phyloP scores from a whole-genome alignment of 1,139 yeast species.

The Protomyces pachydermus region DNA sequence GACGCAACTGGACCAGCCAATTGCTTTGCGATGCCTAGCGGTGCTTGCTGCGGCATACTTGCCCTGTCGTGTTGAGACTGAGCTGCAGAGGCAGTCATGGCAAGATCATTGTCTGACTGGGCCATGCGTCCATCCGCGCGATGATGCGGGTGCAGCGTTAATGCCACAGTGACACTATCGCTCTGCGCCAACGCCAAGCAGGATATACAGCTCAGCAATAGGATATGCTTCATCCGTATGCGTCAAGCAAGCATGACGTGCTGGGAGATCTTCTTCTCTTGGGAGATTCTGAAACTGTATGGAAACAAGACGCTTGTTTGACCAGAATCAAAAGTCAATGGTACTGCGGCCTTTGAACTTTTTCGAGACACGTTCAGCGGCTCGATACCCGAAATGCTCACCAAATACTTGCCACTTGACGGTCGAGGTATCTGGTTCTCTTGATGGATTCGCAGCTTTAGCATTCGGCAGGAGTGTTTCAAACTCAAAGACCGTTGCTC shows the following conservation, averaged over 20 bases:
- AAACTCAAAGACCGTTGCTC: constrained; percentile 33
- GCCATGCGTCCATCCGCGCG: background rate
- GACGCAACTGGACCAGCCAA: too few species aligned
- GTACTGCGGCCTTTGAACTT: constrained; percentile 55
- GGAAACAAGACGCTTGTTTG: background rate
- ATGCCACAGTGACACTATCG: background rate
- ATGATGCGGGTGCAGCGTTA: background rate
- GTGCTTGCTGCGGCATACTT: too few species aligned
- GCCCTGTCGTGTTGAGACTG: too few species aligned
- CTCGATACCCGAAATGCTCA: constrained; percentile 67
- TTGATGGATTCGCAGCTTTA: background rate
- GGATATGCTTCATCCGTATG: too few species aligned
- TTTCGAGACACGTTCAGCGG: constrained; percentile 76
- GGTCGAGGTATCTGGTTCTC: constrained; percentile 31
- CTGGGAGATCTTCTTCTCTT: too few species aligned
- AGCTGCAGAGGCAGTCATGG: too few species aligned
- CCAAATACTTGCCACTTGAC: constrained; percentile 69
- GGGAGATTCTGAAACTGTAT: background rate
- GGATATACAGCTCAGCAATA: too few species aligned
- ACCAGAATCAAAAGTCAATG: constrained; percentile 20
- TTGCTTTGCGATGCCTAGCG: too few species aligned
- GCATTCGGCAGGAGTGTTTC: constrained; percentile 33
- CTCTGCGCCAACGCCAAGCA: background rate
- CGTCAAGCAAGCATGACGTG: too few species aligned
- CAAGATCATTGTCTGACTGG: too few species aligned